phyloP scores from a whole-genome alignment of 2,329 filamentous ascomycete species.

The Calonectria naviculata region DNA sequence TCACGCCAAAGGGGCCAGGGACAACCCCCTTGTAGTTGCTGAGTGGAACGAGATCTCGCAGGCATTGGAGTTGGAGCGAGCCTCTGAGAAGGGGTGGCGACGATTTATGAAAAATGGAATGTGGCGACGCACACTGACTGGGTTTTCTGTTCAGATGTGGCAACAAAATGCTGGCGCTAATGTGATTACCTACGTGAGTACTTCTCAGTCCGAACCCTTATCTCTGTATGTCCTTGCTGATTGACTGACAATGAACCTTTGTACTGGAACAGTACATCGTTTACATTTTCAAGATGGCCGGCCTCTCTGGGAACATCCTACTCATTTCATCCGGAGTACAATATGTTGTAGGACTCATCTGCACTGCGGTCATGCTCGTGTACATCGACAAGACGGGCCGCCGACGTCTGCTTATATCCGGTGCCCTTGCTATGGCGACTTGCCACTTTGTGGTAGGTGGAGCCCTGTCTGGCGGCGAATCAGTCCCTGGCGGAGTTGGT shows the following conservation, averaged over 20 bases:
- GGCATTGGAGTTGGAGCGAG: conserved; percentile 21
- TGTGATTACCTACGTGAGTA: conserved; percentile 43
- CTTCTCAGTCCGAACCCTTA: not conserved
- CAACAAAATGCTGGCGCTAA: conserved; percentile 62
- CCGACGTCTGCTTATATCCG: not conserved
- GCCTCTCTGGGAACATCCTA: not conserved
- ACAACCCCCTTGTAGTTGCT: conserved; percentile 63
- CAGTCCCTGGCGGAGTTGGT: not conserved
- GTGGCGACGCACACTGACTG: conserved; percentile 16
- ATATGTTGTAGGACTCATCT: conserved; percentile 3
- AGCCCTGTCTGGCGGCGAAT: not conserved
- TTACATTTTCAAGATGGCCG: conserved; percentile 15
- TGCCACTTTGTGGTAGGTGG: not conserved
- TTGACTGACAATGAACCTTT: not conserved
- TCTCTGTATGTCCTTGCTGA: not conserved
- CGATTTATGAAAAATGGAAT: conserved; percentile 15
- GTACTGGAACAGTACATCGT: conserved; percentile 5
- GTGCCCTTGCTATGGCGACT: not conserved
- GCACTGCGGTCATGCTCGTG: not conserved
- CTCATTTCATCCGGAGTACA: conserved; percentile 7
- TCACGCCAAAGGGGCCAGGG: conserved; percentile 62
- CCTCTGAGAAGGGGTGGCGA: conserved; percentile 4
- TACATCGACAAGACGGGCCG: not conserved
- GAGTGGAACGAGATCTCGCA: conserved; percentile 63
- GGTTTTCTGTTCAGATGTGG: conserved; percentile 52